A percentile compares a stretch with the other conserved stretches of the same genome.
Evolutionary conservation across 2,329 filamentous ascomycete genomes (phyloP).

Genomic region (Aspergillus tamarii): DNA sequence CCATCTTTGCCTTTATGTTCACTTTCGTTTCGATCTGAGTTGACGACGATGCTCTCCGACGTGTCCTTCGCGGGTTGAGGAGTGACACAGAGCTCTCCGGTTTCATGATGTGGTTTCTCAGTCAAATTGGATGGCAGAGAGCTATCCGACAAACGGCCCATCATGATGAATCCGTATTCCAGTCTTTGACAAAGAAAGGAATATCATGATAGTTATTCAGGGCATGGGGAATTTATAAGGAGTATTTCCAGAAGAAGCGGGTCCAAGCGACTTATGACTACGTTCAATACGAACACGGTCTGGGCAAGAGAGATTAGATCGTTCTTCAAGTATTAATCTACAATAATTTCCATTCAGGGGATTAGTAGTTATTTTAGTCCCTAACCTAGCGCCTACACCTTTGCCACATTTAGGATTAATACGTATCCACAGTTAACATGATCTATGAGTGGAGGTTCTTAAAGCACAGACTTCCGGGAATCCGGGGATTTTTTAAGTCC

Average conservation of each 20-base stretch:
- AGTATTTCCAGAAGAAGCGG: neutral
- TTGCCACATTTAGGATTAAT: neutral
- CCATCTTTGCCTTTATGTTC: neutral
- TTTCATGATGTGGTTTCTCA: neutral
- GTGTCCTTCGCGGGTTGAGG: neutral
- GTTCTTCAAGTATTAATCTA: neutral
- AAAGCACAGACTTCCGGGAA: neutral
- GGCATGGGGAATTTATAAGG: neutral
- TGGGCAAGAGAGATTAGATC: neutral
- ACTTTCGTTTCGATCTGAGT: neutral
- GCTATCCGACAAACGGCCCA: neutral
- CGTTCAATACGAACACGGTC: neutral
- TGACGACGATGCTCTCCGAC: neutral
- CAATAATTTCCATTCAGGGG: neutral
- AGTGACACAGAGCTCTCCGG: neutral
- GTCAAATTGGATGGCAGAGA: neutral
- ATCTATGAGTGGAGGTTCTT: too few relatives aligned
- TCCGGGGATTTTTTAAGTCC: neutral
- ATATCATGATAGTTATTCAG: neutral
- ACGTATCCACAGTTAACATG: too few relatives aligned
- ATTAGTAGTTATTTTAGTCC: neutral
- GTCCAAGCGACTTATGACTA: neutral
- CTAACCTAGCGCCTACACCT: neutral
- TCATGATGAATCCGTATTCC: neutral
- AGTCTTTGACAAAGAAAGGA: neutral